Conservation (phyloP, 2,329 filamentous ascomycete genomes). For the Pseudophaeomoniella oleicola region DNA sequence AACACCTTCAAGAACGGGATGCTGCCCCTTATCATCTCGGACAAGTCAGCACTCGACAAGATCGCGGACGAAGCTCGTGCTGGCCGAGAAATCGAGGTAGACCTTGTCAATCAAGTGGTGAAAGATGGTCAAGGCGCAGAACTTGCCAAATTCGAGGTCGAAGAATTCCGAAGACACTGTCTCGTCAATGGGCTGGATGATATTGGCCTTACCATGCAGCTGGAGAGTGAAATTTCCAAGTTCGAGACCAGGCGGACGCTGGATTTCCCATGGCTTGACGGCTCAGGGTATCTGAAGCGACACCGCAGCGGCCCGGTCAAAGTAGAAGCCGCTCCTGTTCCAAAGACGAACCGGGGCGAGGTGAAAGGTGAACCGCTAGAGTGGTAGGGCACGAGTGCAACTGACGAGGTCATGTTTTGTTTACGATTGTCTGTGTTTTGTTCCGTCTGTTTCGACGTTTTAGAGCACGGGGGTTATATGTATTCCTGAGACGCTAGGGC, state of each 20-base stretch:
- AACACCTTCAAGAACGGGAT: conserved; percentile 99
- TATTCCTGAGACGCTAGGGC: too few species aligned
- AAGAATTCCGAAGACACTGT: conserved; percentile 90
- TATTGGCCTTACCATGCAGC: conserved; percentile 85
- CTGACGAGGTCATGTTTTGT: conserved; percentile 1
- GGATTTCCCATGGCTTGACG: conserved; percentile 84
- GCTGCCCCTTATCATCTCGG: conserved; percentile 67
- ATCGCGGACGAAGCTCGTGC: conserved; percentile 66
- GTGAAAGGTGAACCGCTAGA: conserved; percentile 73
- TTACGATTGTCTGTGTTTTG: not conserved
- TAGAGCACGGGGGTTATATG: too few species aligned
- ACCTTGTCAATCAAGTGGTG: conserved; percentile 72
- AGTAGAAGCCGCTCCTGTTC: conserved; percentile 54
- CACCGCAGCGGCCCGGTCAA: conserved; percentile 41
- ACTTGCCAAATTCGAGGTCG: conserved; percentile 71
- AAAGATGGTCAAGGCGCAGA: conserved; percentile 59
- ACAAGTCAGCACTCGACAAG: conserved; percentile 46
- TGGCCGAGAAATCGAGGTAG: conserved; percentile 74
- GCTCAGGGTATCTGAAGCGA: conserved; percentile 59
- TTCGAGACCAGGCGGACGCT: conserved; percentile 67
- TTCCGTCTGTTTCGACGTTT: too few species aligned
- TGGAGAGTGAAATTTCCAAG: conserved; percentile 71
- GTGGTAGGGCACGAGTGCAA: too few species aligned
- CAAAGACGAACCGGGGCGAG: conserved; percentile 79
- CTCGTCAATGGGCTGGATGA: conserved; percentile 87